Base-by-base conservation (phyloP, 768 basidiomycete species). In the Collybiopsis luxurians region DNA sequence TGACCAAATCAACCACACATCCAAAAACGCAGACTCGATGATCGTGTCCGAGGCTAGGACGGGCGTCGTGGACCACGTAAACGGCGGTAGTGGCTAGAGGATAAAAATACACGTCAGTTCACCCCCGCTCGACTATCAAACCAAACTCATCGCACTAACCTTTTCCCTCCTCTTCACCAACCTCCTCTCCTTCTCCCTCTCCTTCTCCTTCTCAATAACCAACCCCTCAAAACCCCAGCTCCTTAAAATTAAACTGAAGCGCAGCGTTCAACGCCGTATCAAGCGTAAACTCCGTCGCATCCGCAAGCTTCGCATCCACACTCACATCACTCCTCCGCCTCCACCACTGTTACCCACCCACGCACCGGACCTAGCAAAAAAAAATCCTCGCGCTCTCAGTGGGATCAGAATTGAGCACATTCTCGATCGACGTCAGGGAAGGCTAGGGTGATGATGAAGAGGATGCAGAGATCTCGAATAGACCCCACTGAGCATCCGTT, bases 21-120 rank as follows among this genome's bases (percentile, higher is more conserved):
- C 92, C 27, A 98, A 65, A 69, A 98, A 98, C 1, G 89, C 81
- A 69, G 94, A 92, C 66, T 99, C 96, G 43, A 98, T 78, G 56
- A 92, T 79, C 64, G 90, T 90, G 62, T 92, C 89, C 10, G 51
- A 74, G 71, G 89, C 92, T 23, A 36, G 50, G 11, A 51, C 83
- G 0, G 94, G 90, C 38, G 87, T 86, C 0, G 92, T 97, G 66
- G 97, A 92, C 90, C 95, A 96, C 0, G 92, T 88, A 66, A 99
- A 99, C 0, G 87, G 74, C 1, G 93, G 93, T 21, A 51, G 44
- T 4, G 54, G 45, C 43, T 55, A 27, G 28, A 40, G 4, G 26
- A 52, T 12, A 21, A 53, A 28, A 53, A 31, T 19, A 12, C 3
- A 5, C 27, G 40, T 26, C 2, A n/a, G n/a, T n/a, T n/a, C n/a